Conservation (phyloP, 352 stramenopile genomes). For the Lagenidium sp. region DNA sequence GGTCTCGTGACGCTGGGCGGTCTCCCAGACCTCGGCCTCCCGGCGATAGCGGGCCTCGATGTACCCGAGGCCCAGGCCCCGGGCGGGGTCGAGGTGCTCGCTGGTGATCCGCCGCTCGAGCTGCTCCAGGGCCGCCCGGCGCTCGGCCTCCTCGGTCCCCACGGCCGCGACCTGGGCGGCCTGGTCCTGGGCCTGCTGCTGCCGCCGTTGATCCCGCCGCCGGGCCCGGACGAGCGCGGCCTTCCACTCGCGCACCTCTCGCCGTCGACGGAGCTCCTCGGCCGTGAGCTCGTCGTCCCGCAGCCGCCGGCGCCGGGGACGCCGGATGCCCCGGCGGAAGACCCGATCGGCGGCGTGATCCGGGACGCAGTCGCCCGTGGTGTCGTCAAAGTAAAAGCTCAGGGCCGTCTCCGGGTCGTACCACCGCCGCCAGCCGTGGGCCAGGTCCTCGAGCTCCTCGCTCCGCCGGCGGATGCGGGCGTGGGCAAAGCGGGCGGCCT, state of each 20-base stretch:
- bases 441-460: conserved; percentile 48
- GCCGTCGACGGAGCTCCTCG: conserved; percentile 13
- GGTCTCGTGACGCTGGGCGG: conserved; percentile 22
- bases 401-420: conserved; percentile 44
- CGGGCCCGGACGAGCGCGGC: conserved; percentile 36
- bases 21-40: conserved; percentile 46
- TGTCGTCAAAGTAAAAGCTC: conserved; percentile 61
- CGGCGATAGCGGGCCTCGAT: conserved; percentile 48
- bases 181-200: conserved; percentile 15
- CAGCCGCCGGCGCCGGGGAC: conserved; percentile 2
- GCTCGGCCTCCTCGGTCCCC: conserved; percentile 14
- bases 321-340: conserved; percentile 27
- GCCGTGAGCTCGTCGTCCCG: conserved; percentile 11
- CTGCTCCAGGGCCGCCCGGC: conserved; percentile 24
- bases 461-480: conserved; percentile 37
- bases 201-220: conserved; percentile 18
- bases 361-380: conserved; percentile 53
- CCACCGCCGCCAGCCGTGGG: conserved; percentile 37
- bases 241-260: conserved; percentile 64
- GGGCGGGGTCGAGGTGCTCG: conserved; percentile 34
- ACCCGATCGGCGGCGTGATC: conserved; percentile 27
- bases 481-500: conserved; percentile 48
- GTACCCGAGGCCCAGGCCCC: conserved; percentile 36
- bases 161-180: conserved; percentile 8
- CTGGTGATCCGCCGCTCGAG: conserved; percentile 44